Evolutionary conservation across 805 yeast species (phyloP).

Genomic region (Helenozyma baotianmanensis): DNA sequence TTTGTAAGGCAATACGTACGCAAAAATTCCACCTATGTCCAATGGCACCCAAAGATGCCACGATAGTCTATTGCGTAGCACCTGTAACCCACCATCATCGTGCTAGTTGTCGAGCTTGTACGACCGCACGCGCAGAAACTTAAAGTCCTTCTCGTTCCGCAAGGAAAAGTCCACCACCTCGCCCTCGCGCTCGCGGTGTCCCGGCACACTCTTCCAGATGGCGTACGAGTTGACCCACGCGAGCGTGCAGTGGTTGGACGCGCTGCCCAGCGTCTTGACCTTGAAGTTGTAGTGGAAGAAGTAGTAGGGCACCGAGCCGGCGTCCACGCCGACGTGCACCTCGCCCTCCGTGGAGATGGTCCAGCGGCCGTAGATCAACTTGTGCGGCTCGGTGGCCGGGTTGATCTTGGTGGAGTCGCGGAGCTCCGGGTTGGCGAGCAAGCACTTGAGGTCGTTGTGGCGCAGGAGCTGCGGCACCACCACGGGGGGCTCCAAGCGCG

Average conservation of each 20-base stretch:
- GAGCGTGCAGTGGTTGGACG: conserved; percentile 60
- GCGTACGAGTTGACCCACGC: conserved; percentile 67
- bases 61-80: too few relatives aligned
- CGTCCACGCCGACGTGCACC: conserved; percentile 43
- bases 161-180: conserved; percentile 48
- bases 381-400: conserved; percentile 23
- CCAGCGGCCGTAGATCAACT: conserved; percentile 53
- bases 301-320: conserved; percentile 59
- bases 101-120: conserved; percentile 18
- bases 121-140: conserved; percentile 61
- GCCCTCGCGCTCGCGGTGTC: conserved; percentile 45
- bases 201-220: conserved; percentile 36
- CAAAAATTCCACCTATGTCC: too few relatives aligned
- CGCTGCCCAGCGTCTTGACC: conserved; percentile 55
- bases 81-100: too few relatives aligned
- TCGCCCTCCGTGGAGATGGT: conserved; percentile 49
- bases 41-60: too few relatives aligned
- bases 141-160: conserved; percentile 73
- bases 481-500: conserved; percentile 64
- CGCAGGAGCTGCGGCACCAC: conserved; percentile 57
- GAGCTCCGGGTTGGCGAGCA: conserved; percentile 13
- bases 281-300: conserved; percentile 58
- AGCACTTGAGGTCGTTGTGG: conserved; percentile 15
- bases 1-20: too few relatives aligned
- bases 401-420: conserved; percentile 12